Evolutionary conservation across 306 rosid genomes (phyloP).

Genomic region (Cajanus cajan): DNA sequence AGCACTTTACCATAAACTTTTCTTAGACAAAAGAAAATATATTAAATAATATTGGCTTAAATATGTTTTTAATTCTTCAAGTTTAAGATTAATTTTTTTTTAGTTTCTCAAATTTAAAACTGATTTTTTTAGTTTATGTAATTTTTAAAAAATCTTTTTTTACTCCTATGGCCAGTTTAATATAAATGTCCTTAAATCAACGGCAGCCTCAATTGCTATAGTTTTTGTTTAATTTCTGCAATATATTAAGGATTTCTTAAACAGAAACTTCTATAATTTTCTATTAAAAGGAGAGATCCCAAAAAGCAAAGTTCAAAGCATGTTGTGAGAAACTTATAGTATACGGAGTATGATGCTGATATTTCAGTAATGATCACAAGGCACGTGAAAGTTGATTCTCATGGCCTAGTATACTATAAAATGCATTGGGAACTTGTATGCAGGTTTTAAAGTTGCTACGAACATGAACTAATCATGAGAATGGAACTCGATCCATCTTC

Average conservation of each 20-base stretch:
- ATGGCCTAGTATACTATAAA: not conserved
- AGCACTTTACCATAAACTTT: not conserved
- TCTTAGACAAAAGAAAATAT: not conserved
- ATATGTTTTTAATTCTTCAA: no score
- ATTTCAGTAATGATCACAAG: conserved; percentile 39
- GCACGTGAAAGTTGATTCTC: conserved; percentile 53
- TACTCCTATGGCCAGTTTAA: conserved; percentile 4
- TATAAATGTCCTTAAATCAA: conserved; percentile 30
- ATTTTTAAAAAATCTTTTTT: no score
- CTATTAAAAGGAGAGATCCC: conserved; percentile 18
- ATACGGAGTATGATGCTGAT: conserved; percentile 10
- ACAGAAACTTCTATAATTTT: conserved; percentile 19
- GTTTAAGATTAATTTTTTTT: no score
- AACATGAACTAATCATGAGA: conserved; percentile 47
- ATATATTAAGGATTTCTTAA: not conserved
- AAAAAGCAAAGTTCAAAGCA: conserved; percentile 16
- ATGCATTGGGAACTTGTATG: conserved; percentile 34
- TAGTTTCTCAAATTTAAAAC: no score
- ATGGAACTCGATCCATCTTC: conserved; percentile 18
- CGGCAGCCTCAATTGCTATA: conserved; percentile 15
- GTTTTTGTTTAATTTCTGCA: not conserved
- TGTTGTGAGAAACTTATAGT: not conserved
- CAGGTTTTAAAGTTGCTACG: conserved; percentile 19
- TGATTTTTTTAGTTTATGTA: no score
- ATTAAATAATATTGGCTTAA: no score